These are phyloP conservation scores for Apiotrichum domesticum DNA, from an alignment of 1,284 basidiomycete species.

Conservation along the genomic window DNA sequence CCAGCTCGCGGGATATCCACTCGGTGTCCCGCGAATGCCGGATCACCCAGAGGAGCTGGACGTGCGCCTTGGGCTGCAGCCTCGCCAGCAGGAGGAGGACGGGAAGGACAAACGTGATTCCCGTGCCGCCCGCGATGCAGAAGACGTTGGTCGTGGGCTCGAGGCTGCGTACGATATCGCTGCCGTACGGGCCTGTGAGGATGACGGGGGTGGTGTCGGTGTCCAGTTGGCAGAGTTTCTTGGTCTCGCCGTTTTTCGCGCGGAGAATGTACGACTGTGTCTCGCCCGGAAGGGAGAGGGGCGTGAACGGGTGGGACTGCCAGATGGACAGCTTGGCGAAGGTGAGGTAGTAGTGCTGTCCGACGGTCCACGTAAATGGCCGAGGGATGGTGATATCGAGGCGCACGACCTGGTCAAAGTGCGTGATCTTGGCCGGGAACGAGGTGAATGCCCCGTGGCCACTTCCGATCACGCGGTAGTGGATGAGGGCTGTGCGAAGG, in stretches of 20 bases:
- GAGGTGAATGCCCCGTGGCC: slow-evolving; percentile 26
- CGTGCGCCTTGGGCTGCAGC: slow-evolving; percentile 6
- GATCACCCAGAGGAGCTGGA: slow-evolving; percentile 28
- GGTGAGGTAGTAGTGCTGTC: slow-evolving; percentile 34
- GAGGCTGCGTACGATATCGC: slow-evolving; percentile 11
- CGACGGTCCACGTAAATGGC: slow-evolving; percentile 16
- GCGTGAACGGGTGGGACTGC: slow-evolving; percentile 37
- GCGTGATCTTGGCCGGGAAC: slow-evolving; percentile 21
- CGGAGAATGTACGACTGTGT: slow-evolving; percentile 25
- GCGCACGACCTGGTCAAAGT: slow-evolving; percentile 23
- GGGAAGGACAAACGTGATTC: slow-evolving; percentile 31
- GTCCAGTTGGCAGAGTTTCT: slow-evolving; percentile 3
- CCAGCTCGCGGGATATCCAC: slow-evolving; percentile 27
- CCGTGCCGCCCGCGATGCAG: slow-evolving; percentile 32
- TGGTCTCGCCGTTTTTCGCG: slow-evolving; percentile 27
- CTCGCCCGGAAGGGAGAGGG: slow-evolving; percentile 23
- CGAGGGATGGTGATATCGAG: slow-evolving; percentile 22
- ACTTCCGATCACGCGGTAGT: slow-evolving; percentile 23
- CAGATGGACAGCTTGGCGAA: slow-evolving; percentile 27
- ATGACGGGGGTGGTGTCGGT: slow-evolving; percentile 21
- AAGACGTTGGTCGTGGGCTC: slow-evolving; percentile 30
- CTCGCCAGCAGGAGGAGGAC: slow-evolving; percentile 21
- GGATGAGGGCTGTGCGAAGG: slow-evolving; percentile 25
- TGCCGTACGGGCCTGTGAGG: slow-evolving; percentile 29
- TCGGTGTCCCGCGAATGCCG: slow-evolving; percentile 19